phyloP scores from a whole-genome alignment of 257 asterid species.

The Solanum chiquidenum region DNA sequence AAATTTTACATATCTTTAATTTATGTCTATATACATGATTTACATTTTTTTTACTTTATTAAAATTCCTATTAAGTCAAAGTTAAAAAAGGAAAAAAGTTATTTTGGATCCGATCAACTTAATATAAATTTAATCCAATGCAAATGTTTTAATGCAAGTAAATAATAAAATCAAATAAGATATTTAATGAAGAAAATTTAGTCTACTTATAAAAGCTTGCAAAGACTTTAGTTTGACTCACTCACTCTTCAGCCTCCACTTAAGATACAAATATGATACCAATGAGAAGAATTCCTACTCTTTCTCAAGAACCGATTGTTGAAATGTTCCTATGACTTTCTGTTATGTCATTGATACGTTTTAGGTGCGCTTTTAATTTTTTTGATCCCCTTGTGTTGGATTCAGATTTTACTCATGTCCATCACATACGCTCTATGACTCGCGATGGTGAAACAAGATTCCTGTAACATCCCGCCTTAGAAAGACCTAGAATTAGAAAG shows the following conservation, averaged over 20 bases:
- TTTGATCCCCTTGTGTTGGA: neutral
- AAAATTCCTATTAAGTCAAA: no score
- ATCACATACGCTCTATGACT: neutral
- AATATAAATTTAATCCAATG: neutral
- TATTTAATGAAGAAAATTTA: neutral
- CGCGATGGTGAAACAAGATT: neutral
- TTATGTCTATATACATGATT: no score
- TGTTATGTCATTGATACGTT: neutral
- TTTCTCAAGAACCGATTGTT: neutral
- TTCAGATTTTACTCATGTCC: no score
- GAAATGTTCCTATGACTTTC: neutral
- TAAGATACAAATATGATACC: neutral
- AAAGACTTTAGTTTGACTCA: neutral
- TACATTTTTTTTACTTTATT: no score
- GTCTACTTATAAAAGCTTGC: neutral
- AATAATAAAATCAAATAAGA: neutral
- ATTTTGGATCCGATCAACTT: neutral
- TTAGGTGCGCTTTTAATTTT: neutral
- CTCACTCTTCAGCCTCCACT: neutral
- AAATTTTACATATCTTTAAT: no score
- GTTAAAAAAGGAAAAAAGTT: no score
- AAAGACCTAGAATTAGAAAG: no score
- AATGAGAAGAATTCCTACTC: neutral
- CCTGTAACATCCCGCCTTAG: no score
- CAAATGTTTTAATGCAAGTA: no score